phyloP scores from a whole-genome alignment of 192 early-diverging fungal species.

The Lobulomyces angularis region DNA sequence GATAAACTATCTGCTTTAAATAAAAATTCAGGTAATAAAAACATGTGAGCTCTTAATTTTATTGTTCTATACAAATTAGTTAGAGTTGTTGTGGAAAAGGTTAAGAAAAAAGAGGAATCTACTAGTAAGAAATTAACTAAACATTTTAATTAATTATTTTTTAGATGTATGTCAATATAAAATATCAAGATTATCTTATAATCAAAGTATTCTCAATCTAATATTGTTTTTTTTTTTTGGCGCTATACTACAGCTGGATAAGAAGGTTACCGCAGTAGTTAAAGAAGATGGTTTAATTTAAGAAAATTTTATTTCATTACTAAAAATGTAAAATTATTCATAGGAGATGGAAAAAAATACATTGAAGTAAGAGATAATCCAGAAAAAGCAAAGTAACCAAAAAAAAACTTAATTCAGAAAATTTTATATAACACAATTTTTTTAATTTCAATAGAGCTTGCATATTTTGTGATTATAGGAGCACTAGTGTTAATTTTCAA shows the following conservation, averaged over 20 bases:
- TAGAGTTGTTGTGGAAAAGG: slow-evolving; percentile 2
- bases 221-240: slow-evolving; percentile 1
- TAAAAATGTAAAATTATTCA: slow-evolving; percentile 1
- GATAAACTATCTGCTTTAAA: slow-evolving; percentile 13
- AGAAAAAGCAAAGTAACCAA: neutral
- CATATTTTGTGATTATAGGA: slow-evolving; percentile 71
- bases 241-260: slow-evolving; percentile 1
- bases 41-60: slow-evolving; percentile 1
- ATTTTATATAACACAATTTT: neutral
- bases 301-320: neutral
- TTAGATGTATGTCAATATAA: too few relatives aligned
- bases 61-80: slow-evolving; percentile 1
- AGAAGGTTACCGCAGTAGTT: neutral
- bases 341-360: too few relatives aligned
- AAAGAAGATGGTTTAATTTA: neutral
- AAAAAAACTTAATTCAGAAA: slow-evolving; percentile 1
- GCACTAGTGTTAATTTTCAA: slow-evolving; percentile 43
- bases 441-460: slow-evolving; percentile 30
- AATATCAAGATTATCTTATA: too few relatives aligned
- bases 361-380: neutral
- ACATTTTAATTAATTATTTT: too few relatives aligned
- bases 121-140: too few relatives aligned
- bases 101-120: too few relatives aligned
- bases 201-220: neutral
- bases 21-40: slow-evolving; percentile 3